Evolutionary conservation across 2,329 filamentous ascomycete genomes (phyloP), one percentile per base, ranked within the genome.

Genomic region (Botrytis elliptica): DNA sequence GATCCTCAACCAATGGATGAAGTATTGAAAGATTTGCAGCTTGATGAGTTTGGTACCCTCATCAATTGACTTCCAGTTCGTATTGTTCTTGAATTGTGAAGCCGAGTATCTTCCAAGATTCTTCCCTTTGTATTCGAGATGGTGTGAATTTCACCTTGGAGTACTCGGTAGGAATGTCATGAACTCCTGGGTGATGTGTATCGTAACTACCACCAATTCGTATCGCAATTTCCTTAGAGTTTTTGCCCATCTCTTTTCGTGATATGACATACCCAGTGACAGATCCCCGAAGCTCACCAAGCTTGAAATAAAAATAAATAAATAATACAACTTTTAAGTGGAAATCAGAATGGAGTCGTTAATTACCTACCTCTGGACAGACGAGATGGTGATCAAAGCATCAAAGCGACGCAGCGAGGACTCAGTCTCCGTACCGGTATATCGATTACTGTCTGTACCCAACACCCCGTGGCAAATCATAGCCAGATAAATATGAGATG

Each of bases 171-270:
- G 22, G n/a, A 52, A n/a, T 20, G 4, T 20, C 55, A 57, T 25
- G 59, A 40, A 62, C 22, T 62, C 59, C 33, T n/a, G 6, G 12
- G 36, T 40, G 36, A 6, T n/a, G 22, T 62, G 25, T 18, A 40
- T 25, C 40, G 38, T 18, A 38, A 10, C 46, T 36, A 67, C 33
- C 38, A 40, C 29, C 33, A 29, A 29, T 68, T 55, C 65, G 46
- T 68, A 55, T 55, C n/a, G 65, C 25, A 68, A 68, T 68, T 12
- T 68, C 65, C 65, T 68, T 55, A 40, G 10, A 40, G 25, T 55
- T 68, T 42, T 22, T 4, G 25, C 22, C 63, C n/a, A 65, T 65
- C 44, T 52, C 29, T 33, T n/a, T 36, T 38, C 25, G 40, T 29
- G 38, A 44, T 44, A n/a, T 64, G 62, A 64, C 40, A 42, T 64